These are phyloP conservation scores for Pleurotus ostreatus DNA, from an alignment of 768 basidiomycete genomes.

Conservation along the genomic window DNA sequence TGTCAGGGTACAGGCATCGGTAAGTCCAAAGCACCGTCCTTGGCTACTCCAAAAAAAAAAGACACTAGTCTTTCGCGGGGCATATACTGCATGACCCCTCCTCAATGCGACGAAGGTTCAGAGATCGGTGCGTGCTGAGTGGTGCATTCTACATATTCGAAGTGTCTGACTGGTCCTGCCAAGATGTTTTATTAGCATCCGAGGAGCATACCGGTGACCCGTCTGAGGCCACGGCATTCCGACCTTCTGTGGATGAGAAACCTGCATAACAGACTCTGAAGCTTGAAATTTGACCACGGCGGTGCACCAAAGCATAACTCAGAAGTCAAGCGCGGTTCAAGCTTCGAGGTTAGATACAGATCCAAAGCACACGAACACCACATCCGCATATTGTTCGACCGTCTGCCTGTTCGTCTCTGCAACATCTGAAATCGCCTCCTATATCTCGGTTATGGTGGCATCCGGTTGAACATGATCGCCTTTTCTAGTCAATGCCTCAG, in stretches of 20 bases:
- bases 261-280: no score
- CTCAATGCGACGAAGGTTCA: no score
- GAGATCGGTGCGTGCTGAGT: no score
- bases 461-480: background rate
- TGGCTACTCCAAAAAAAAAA: no score
- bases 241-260: background rate
- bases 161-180: background rate
- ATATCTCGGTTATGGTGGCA: conserved; percentile 1
- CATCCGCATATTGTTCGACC: background rate
- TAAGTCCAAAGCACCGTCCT: no score
- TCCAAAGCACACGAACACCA: background rate
- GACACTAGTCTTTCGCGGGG: no score
- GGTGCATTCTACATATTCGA: background rate
- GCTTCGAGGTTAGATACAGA: background rate
- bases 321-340: background rate
- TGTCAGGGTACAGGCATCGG: no score
- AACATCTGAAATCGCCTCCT: conserved; percentile 2
- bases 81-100: no score
- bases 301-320: background rate
- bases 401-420: no score
- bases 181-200: background rate
- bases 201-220: conserved; percentile 1
- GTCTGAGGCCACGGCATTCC: conserved; percentile 2
- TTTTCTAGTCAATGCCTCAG: no score
- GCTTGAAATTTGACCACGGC: no score